Conservation (phyloP, 2,329 filamentous ascomycete genomes). For the Pyricularia grisea region DNA sequence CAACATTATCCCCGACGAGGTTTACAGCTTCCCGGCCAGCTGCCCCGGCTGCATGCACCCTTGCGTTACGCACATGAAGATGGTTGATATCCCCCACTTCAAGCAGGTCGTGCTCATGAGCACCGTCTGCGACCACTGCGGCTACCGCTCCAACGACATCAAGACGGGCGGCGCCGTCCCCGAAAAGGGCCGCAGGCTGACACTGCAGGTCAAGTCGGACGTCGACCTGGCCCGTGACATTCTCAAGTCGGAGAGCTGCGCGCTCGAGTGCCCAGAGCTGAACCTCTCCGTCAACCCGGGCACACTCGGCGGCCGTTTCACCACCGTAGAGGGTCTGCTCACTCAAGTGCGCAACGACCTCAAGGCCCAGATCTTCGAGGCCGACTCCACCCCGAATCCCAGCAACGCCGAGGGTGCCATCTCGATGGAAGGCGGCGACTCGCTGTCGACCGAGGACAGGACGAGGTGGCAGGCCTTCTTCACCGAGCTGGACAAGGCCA, state of each 20-base stretch:
- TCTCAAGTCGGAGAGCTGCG: constrained; percentile 90
- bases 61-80: constrained; percentile 94
- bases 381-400: neutral
- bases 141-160: constrained; percentile 92
- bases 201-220: constrained; percentile 56
- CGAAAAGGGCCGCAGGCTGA: constrained; percentile 75
- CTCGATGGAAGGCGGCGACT: constrained; percentile 60
- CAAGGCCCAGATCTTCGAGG: constrained; percentile 68
- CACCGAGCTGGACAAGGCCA: constrained; percentile 62
- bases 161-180: constrained; percentile 95
- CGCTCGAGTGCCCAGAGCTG: constrained; percentile 77
- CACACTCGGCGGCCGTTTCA: constrained; percentile 92
- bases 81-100: constrained; percentile 96
- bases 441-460: constrained; percentile 56
- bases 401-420: constrained; percentile 54
- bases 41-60: constrained; percentile 84
- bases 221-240: constrained; percentile 85
- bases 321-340: constrained; percentile 87
- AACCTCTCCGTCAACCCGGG: constrained; percentile 83
- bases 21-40: constrained; percentile 84
- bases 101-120: constrained; percentile 96
- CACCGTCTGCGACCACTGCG: constrained; percentile 84
- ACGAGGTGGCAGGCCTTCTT: constrained; percentile 78
- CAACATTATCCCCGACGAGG: constrained; percentile 85
- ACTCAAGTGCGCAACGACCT: constrained; percentile 90